A percentile compares a stretch with the other conserved stretches of the same genome.
phyloP scores from a whole-genome alignment of 2,329 filamentous ascomycete genomes.

The Fusarium sp. region DNA sequence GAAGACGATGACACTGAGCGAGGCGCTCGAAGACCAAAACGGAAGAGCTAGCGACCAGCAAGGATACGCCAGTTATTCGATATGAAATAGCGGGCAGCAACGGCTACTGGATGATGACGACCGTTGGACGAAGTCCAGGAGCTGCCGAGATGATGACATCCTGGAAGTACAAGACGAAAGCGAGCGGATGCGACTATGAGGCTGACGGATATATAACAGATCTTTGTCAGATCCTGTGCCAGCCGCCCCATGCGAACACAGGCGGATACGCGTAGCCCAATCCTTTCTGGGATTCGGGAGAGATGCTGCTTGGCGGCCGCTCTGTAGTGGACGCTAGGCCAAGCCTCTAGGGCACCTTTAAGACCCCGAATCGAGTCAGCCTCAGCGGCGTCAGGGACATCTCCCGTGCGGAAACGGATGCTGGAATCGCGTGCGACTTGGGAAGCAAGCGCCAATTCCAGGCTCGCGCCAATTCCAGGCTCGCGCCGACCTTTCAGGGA shows the following conservation, averaged over 20 bases:
- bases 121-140: background rate
- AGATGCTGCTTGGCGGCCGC: slow-evolving; percentile 27
- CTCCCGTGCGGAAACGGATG: background rate
- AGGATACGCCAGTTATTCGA: slow-evolving; percentile 13
- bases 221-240: slow-evolving; percentile 40
- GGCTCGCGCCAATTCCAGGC: slow-evolving; percentile 28
- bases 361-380: slow-evolving; percentile 32
- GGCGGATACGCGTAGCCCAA: slow-evolving; percentile 17
- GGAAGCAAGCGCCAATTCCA: slow-evolving; percentile 31
- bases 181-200: slow-evolving; percentile 14
- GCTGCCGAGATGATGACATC: background rate
- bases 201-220: slow-evolving; percentile 25
- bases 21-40: slow-evolving; percentile 19
- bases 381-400: slow-evolving; percentile 35
- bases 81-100: background rate
- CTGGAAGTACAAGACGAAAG: slow-evolving; percentile 8
- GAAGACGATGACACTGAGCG: slow-evolving; percentile 17
- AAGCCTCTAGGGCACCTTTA: slow-evolving; percentile 34
- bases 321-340: slow-evolving; percentile 23
- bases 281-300: slow-evolving; percentile 15
- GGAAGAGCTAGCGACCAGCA: slow-evolving; percentile 22
- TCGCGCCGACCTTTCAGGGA: slow-evolving; percentile 29
- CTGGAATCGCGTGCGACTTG: slow-evolving; percentile 18
- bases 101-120: slow-evolving; percentile 9
- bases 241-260: slow-evolving; percentile 31